These are phyloP conservation scores for Rhododendron williamsianum DNA, from an alignment of 148 eudicot species.

Conservation along the genomic window DNA sequence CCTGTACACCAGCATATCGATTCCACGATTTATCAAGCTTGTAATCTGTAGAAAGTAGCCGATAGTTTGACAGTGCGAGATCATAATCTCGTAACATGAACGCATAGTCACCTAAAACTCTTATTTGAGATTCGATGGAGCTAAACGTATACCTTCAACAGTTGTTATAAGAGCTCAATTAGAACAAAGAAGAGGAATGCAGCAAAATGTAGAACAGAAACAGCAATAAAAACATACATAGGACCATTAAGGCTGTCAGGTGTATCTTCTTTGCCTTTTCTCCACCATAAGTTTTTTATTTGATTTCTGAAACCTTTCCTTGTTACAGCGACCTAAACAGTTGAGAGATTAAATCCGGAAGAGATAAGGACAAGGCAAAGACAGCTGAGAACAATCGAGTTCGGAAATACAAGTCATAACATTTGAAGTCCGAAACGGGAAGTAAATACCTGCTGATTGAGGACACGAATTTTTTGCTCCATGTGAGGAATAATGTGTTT, in stretches of 20 bases:
- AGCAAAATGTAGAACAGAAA: constrained; percentile 6
- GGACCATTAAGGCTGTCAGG: constrained; percentile 66
- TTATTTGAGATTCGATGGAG: constrained; percentile 93
- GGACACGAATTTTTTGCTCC: constrained; percentile 81
- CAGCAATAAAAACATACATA: constrained; percentile 40
- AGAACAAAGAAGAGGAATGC: neutral
- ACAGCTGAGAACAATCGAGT: neutral
- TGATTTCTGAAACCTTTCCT: constrained; percentile 98
- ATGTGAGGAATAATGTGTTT: constrained; percentile 85
- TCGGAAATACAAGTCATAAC: constrained; percentile 3
- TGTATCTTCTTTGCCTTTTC: constrained; percentile 89
- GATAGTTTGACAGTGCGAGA: constrained; percentile 91
- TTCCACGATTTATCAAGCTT: constrained; percentile 99
- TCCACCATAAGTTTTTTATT: constrained; percentile 98
- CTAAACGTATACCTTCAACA: constrained; percentile 80
- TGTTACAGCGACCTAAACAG: constrained; percentile 81
- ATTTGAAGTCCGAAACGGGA: neutral
- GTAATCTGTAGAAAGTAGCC: constrained; percentile 88
- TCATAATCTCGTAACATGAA: constrained; percentile 96
- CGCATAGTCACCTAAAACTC: constrained; percentile 94
- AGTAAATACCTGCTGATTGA: constrained; percentile 83
- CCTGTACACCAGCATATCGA: constrained; percentile 97
- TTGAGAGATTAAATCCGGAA: constrained; percentile 9
- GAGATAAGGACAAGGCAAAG: constrained; percentile 3
- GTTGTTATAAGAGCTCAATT: constrained; percentile 23